Base-by-base conservation (phyloP, 192 early-diverging fungal genomes). In the Phlyctochytrium planicorne region DNA sequence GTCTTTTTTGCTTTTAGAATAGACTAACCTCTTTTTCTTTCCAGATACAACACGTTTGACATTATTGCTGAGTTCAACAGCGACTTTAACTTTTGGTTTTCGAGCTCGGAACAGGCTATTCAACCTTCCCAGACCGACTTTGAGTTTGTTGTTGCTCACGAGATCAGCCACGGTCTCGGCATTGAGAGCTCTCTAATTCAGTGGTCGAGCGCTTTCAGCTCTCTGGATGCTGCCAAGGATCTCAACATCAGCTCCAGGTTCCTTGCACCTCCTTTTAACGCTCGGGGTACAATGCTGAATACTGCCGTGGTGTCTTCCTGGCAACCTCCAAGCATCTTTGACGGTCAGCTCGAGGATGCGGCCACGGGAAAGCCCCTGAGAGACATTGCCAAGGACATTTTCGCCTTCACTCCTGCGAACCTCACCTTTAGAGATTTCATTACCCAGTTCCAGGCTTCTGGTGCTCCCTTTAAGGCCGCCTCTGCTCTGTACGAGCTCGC, bases 101-200 rank as follows among this genome's bases (percentile, higher is more conserved):
- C 23, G 40, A 23, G 17, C 30, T 66, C 68, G 0, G 24, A 23
- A 2, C 17, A 24, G 23, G 68, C 73, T 0, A 78, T 78, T 32
- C 30, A 35, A n/a, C 32, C 73, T 2, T 72, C 72, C 35, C 66
- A 78, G 50, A 65, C 67, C 17, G 72, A 74, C 50, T 75, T 78
- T 40, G 66, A 69, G 27, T 75, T 72, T 63, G 77, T 78, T 31
- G 64, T 74, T 0, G 30, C 64, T 6, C 77, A 78, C 59, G 77
- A 78, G 62, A 47, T 78, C 23, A 78, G 72, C n/a, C 77, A 78
- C 66, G 77, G 77, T 2, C 62, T 78, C 33, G 77, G 73, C 3
- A 67, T 78, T 33, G 73, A 78, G 31, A 63, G 73, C 2, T 34
- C 66, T n/a, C 62, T 63, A 50, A 31, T 68, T 24, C 37, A 63